These are phyloP conservation scores for Penicillium sp. DNA, from an alignment of 2,329 filamentous ascomycete species.

Conservation along the genomic window DNA sequence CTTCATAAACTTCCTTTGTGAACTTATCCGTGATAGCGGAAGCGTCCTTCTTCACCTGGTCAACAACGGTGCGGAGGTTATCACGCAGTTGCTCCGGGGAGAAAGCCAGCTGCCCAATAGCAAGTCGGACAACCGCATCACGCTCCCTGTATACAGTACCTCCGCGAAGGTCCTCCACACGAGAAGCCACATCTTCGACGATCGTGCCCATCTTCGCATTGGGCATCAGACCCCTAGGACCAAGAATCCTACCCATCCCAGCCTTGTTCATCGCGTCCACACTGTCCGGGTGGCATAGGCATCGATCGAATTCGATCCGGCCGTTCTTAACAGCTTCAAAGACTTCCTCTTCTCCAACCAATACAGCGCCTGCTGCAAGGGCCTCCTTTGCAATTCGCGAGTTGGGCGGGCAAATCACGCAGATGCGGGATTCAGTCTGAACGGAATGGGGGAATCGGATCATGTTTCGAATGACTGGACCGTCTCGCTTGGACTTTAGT, in stretches of 20 bases:
- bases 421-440: constrained; percentile 85
- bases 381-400: constrained; percentile 77
- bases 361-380: constrained; percentile 74
- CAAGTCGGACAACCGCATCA: constrained; percentile 80
- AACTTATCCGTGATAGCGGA: constrained; percentile 65
- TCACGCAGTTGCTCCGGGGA: constrained; percentile 82
- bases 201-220: constrained; percentile 86
- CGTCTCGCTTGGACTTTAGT: constrained; percentile 81
- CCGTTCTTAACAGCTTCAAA: constrained; percentile 79
- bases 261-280: constrained; percentile 81
- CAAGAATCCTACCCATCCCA: constrained; percentile 77
- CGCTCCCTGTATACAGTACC: constrained; percentile 87
- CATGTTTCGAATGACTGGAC: constrained; percentile 83
- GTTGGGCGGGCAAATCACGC: constrained; percentile 85
- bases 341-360: constrained; percentile 84
- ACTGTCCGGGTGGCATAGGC: constrained; percentile 82
- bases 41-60: constrained; percentile 78
- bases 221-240: constrained; percentile 92
- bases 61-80: constrained; percentile 81
- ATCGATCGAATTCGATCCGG: constrained; percentile 83
- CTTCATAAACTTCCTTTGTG: constrained; percentile 74
- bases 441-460: constrained; percentile 88
- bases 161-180: constrained; percentile 81
- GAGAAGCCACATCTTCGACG: constrained; percentile 75
- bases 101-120: constrained; percentile 89